phyloP scores from a whole-genome alignment of 164 flowering plant genomes.

The Echeveria elegans region DNA sequence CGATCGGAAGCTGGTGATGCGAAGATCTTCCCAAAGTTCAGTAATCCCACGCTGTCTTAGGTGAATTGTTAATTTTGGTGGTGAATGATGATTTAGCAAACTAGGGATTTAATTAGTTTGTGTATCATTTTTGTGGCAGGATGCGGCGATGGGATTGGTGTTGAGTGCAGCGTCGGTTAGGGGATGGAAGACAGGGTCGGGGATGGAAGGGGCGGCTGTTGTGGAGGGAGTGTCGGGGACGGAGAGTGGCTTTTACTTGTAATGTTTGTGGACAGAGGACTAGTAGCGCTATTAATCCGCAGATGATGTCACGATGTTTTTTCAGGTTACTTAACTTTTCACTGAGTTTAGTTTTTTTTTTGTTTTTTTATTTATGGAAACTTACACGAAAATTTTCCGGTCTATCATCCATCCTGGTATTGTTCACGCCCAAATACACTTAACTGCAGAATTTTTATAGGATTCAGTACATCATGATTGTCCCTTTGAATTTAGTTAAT shows the following conservation, averaged over 20 bases:
- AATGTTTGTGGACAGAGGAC: constrained; percentile 90
- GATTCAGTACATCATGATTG: no score
- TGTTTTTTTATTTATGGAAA: no score
- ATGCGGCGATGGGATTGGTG: constrained; percentile 88
- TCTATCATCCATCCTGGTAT: no score
- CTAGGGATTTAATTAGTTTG: no score
- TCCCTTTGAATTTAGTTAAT: no score
- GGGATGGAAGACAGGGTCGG: constrained; percentile 94
- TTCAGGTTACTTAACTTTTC: constrained; percentile 48
- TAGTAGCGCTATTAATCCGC: constrained; percentile 90
- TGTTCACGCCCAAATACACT: no score
- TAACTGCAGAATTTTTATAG: no score
- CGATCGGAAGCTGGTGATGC: constrained; percentile 28
- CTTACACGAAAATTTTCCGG: no score
- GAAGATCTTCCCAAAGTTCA: constrained; percentile 37
- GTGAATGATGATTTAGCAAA: not conserved
- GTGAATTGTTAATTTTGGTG: constrained; percentile 18
- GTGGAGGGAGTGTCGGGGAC: constrained; percentile 27
- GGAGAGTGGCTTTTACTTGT: constrained; percentile 89
- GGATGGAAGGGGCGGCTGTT: constrained; percentile 85
- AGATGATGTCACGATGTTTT: constrained; percentile 96
- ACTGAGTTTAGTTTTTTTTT: no score
- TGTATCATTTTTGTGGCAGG: constrained; percentile 24
- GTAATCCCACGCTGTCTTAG: constrained; percentile 39
- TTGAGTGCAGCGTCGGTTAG: constrained; percentile 72